Base-by-base conservation (phyloP, 176 grass and related monocot species). In the Dactylis glomerata region DNA sequence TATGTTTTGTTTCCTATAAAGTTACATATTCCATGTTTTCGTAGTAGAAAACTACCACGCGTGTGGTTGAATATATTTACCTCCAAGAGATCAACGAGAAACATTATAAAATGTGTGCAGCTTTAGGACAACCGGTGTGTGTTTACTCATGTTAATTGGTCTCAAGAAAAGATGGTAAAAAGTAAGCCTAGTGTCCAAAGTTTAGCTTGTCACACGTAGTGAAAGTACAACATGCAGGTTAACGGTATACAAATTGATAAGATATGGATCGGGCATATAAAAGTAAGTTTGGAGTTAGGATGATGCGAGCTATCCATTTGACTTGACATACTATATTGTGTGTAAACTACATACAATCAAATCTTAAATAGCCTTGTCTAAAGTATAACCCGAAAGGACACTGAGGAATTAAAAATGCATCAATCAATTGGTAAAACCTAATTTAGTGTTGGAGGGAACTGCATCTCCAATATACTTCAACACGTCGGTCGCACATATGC, bases 111-210 rank as follows among this genome's bases (percentile, higher is more conserved):
- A 79, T 15, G 10, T 6, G 75, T 26, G 46, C 68, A 87, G 47
- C 80, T 83, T 78, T 91, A 50, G 61, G 76, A 66, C 69, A 81
- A 69, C 61, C 13, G 40, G 68, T 77, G 49, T 52, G 37, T 76
- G 85, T 77, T 87, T 91, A 76, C 85, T 76, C 81, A 76, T 69
- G 84, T 84, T 84, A 84, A 87, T 71, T 76, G 49, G 85, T 67
- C 17, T 75, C 76, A 54, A 81, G 76, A 87, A 91, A 91, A 87
- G 76, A 91, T 79, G 76, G 81, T 87, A 81, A 91, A 89, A 91
- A 44, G 89, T 76, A 76, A 61, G 84, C 73, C 81, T 87, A 84
- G 81, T 6, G 77, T 87, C 59, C 68, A 87, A 91, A 87, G 81
- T 91, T 87, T 72, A 75, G 49, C 68, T 79, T 80, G 83, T 87